phyloP scores from a whole-genome alignment of 352 stramenopile species.

The Globisporangium cylindrosporum region DNA sequence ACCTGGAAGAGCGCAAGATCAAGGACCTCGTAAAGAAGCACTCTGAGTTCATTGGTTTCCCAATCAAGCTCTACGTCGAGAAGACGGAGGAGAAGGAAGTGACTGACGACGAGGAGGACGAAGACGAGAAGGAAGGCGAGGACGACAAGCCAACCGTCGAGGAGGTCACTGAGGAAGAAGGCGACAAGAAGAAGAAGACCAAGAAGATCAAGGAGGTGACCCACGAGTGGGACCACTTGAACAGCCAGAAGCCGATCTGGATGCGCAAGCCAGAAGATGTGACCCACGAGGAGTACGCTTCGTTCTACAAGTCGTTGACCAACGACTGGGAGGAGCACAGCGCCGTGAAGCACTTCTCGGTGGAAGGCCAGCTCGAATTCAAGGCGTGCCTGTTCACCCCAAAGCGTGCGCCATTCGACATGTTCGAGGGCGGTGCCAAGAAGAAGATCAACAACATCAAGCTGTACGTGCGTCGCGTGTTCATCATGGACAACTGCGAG shows the following conservation, averaged over 20 bases:
- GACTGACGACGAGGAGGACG: slow-evolving; percentile 98
- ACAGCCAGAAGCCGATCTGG: slow-evolving; percentile 99
- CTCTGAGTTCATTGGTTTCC: slow-evolving; percentile 99
- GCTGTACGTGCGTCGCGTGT: slow-evolving; percentile 99
- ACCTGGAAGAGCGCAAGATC: slow-evolving; percentile 97
- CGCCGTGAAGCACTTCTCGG: slow-evolving; percentile 98
- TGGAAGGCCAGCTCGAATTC: slow-evolving; percentile 99
- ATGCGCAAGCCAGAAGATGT: slow-evolving; percentile 99
- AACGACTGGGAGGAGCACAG: slow-evolving; percentile 99
- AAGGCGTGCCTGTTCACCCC: slow-evolving; percentile 97
- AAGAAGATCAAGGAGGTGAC: slow-evolving; percentile 97
- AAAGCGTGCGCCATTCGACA: slow-evolving; percentile 99
- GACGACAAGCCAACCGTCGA: slow-evolving; percentile 98
- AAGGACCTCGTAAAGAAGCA: slow-evolving; percentile 99
- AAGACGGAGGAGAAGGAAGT: slow-evolving; percentile 99
- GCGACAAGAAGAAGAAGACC: slow-evolving; percentile 98
- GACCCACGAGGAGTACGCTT: slow-evolving; percentile 98
- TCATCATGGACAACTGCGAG: slow-evolving; percentile 99
- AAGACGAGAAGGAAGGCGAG: slow-evolving; percentile 93
- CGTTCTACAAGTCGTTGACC: slow-evolving; percentile 99
- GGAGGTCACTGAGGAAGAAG: slow-evolving; percentile 95
- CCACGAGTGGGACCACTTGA: slow-evolving; percentile 99
- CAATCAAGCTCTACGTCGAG: slow-evolving; percentile 99
- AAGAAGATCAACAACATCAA: slow-evolving; percentile 99
- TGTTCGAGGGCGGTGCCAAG: slow-evolving; percentile 98